These are phyloP conservation scores for Penicillium arizonense DNA, from an alignment of 495 filamentous ascomycete genomes.

Conservation along the genomic window DNA sequence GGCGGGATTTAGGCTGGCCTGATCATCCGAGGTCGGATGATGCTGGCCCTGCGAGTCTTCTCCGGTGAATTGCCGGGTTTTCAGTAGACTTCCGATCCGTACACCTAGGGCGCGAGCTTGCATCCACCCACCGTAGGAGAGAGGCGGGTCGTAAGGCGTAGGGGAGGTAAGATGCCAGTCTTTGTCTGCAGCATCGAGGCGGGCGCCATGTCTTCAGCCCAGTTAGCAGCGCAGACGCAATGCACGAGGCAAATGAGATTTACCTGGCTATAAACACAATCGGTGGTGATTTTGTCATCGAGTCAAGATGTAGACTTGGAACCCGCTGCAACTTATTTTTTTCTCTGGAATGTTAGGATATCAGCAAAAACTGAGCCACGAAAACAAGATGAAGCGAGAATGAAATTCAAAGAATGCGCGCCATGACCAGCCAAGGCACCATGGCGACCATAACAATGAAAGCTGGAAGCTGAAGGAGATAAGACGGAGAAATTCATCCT, in stretches of 20 bases:
- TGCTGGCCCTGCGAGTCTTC: slow-evolving; percentile 18
- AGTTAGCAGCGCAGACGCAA: neutral
- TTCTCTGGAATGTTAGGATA: neutral
- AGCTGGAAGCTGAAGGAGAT: too few species aligned
- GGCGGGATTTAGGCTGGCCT: slow-evolving; percentile 14
- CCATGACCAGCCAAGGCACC: too few species aligned
- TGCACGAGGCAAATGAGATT: slow-evolving; percentile 13
- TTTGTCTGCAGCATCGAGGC: slow-evolving; percentile 89
- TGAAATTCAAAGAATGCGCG: neutral
- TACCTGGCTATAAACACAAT: slow-evolving; percentile 83
- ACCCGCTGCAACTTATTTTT: neutral
- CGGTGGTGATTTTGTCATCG: slow-evolving; percentile 59
- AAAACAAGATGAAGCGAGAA: neutral
- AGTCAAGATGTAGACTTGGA: slow-evolving; percentile 4
- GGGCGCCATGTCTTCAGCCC: slow-evolving; percentile 73
- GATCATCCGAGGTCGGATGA: slow-evolving; percentile 9
- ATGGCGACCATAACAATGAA: too few species aligned
- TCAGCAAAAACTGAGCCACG: neutral
- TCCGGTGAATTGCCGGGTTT: slow-evolving; percentile 32
- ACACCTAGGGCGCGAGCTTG: slow-evolving; percentile 77
- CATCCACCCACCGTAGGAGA: slow-evolving; percentile 92
- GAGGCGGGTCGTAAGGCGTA: slow-evolving; percentile 91
- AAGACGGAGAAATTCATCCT: too few species aligned
- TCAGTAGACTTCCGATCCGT: slow-evolving; percentile 74
- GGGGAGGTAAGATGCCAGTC: slow-evolving; percentile 95